Base-by-base conservation (phyloP, 1,284 basidiomycete genomes). In the Cystobasidiaceae sp. region DNA sequence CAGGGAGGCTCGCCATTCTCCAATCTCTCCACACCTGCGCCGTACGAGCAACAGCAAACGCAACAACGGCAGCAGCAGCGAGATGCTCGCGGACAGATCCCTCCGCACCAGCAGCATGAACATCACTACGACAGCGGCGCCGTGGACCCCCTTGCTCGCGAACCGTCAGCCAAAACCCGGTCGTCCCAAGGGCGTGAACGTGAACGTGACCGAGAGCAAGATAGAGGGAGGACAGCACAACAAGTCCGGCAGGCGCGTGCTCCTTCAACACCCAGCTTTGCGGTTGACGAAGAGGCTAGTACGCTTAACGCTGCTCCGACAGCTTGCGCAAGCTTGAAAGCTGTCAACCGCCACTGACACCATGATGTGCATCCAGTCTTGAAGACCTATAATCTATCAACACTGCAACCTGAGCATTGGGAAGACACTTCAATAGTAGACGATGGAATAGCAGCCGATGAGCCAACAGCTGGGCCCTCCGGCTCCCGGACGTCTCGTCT, bases 311-410 rank as follows among this genome's bases (percentile, higher is more conserved):
- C n/a, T n/a, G n/a, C n/a, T n/a, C n/a, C n/a, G n/a, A n/a, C n/a
- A n/a, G n/a, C n/a, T n/a, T n/a, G n/a, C n/a, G n/a, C n/a, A n/a
- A n/a, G n/a, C n/a, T n/a, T n/a, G n/a, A n/a, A n/a, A n/a, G n/a
- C n/a, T n/a, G n/a, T n/a, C n/a, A n/a, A n/a, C n/a, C n/a, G n/a
- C n/a, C n/a, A n/a, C n/a, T n/a, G n/a, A n/a, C n/a, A n/a, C n/a
- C n/a, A 19, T 44, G 44, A 37, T 39, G n/a, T 39, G 37, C 37
- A 39, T 19, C n/a, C 58, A 70, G 73, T 79, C 56, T 71, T 79
- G 27, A 75, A 77, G 63, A 73, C 75, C 13, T 79, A 79, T 66
- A 67, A 74, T 19, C 72, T 79, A 45, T 72, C 74, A n/a, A 74
- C 74, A 13, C 70, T 79, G 23, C 67, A 77, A 32, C 78, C 78